Evolutionary conservation across 2,329 filamentous ascomycete genomes (phyloP), one percentile per base, ranked within the genome.

Genomic region (Trichothecium sympodiale): DNA sequence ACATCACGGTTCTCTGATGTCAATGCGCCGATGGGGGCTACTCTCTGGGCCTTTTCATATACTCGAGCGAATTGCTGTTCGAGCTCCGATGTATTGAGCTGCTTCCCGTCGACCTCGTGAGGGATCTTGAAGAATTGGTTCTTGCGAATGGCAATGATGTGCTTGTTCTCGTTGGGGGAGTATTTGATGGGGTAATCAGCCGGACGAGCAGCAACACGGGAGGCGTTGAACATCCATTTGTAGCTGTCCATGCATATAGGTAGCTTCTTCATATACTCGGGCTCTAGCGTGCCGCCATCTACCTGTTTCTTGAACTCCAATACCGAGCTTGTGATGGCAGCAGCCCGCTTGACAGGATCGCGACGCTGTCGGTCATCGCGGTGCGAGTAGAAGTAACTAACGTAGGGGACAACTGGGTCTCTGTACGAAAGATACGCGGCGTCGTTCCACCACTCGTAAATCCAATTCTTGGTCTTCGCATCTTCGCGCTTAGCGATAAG

Each of bases 311-410:
- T 94, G 71, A 98, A 98, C 55, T 93, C 86, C 28, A 98, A 73
- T 2, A 77, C 81, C 7, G 85, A 81, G 2, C 83, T 86, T 1
- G 84, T 79, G 46, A 98, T 82, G 44, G 89, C 88, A 4, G 91
- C 91, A 4, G 91, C 91, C 44, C 91, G 83, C 71, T 93, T 94
- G 43, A 83, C 80, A 1, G 91, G 91, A 59, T 95, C 77, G 43
- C 87, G 79, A 46, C 89, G 77, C 54, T 80, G 74, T 48, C 85
- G 79, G 62, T 98, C 93, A 61, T 98, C 91, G 47, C 86, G 78
- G 67, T 96, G 89, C 37, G 88, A 95, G 69, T 98, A 98, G 67
- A 98, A 98, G 74, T 98, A 98, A 61, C 86, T 94, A 53, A 98
- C 91, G 56, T 96, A 98, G 42, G 91, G 91, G 14, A 96, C 84